Evolutionary conservation across 805 yeast genomes (phyloP).

Genomic region (Candida sanyiensis): DNA sequence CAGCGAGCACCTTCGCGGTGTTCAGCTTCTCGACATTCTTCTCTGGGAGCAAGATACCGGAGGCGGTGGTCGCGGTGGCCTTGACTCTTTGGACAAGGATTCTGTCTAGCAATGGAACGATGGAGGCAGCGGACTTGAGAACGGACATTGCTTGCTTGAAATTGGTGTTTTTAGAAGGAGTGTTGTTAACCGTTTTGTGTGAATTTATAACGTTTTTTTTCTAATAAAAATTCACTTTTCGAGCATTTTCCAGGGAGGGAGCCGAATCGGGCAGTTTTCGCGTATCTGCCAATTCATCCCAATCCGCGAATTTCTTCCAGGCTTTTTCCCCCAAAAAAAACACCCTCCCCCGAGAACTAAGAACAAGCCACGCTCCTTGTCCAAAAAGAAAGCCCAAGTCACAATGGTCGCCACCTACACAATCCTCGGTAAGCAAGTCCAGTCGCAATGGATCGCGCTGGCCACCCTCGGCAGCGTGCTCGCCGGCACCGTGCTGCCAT

Average conservation of each 20-base stretch:
- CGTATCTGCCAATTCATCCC: not conserved
- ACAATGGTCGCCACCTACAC: constrained; percentile 27
- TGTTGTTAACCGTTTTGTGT: not conserved
- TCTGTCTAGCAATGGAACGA: constrained; percentile 92
- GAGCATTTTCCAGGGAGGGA: not conserved
- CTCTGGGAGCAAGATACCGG: constrained; percentile 92
- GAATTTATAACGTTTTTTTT: too few relatives aligned
- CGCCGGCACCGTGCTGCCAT: constrained; percentile 26
- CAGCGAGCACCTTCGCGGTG: constrained; percentile 87
- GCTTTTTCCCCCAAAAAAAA: too few relatives aligned
- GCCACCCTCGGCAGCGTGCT: constrained; percentile 30
- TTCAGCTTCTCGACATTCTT: constrained; percentile 91
- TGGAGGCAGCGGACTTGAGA: constrained; percentile 76
- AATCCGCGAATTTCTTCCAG: too few relatives aligned
- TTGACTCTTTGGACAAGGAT: constrained; percentile 91
- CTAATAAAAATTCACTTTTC: too few relatives aligned
- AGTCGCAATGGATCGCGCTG: constrained; percentile 29
- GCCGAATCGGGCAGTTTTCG: constrained; percentile 2
- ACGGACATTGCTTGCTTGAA: constrained; percentile 35
- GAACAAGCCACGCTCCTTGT: not conserved
- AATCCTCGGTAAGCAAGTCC: constrained; percentile 26
- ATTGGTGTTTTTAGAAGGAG: not conserved
- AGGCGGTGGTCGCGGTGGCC: constrained; percentile 85
- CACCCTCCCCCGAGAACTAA: not conserved
- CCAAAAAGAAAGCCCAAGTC: not conserved